Evolutionary conservation across 192 early-diverging fungal genomes (phyloP).

Genomic region (Coemansia sp.): DNA sequence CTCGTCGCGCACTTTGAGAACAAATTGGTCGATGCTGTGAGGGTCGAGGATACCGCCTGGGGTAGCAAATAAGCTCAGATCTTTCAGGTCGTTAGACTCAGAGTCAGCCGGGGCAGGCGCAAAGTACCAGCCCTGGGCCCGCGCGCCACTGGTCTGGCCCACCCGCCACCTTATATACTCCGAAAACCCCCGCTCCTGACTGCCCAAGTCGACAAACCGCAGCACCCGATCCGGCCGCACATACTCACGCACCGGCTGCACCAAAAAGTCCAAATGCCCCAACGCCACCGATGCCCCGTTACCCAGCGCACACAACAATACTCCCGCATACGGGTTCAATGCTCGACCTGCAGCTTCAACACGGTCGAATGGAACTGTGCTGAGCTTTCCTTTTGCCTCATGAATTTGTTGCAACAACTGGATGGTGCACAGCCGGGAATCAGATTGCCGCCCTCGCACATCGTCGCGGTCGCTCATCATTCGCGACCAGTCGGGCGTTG

Average conservation of each 20-base stretch:
- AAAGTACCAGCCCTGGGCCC: slow-evolving; percentile 36
- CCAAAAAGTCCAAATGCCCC: slow-evolving; percentile 29
- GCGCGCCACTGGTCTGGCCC: background rate
- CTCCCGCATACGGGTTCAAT: slow-evolving; percentile 22
- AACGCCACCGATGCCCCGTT: slow-evolving; percentile 21
- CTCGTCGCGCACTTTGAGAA: slow-evolving; percentile 11
- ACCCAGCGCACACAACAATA: slow-evolving; percentile 4
- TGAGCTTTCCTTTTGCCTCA: slow-evolving; percentile 2
- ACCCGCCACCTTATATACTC: slow-evolving; percentile 39
- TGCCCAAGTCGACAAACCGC: slow-evolving; percentile 39
- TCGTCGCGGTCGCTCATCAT: slow-evolving; percentile 43
- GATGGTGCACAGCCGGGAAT: slow-evolving; percentile 20
- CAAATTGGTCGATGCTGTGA: slow-evolving; percentile 25
- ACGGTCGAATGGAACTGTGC: background rate
- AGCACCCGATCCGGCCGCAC: background rate
- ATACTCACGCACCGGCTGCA: slow-evolving; percentile 25
- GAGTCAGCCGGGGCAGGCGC: background rate
- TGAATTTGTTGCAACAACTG: slow-evolving; percentile 13
- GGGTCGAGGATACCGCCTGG: slow-evolving; percentile 12
- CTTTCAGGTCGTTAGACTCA: background rate
- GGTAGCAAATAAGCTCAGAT: background rate
- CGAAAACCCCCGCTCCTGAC: slow-evolving; percentile 16
- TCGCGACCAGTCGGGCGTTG: slow-evolving; percentile 32
- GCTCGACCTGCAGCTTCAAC: background rate
- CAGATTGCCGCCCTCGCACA: slow-evolving; percentile 18